phyloP scores from a whole-genome alignment of 345 rosid species.

The Eucalyptus guilfoylei region DNA sequence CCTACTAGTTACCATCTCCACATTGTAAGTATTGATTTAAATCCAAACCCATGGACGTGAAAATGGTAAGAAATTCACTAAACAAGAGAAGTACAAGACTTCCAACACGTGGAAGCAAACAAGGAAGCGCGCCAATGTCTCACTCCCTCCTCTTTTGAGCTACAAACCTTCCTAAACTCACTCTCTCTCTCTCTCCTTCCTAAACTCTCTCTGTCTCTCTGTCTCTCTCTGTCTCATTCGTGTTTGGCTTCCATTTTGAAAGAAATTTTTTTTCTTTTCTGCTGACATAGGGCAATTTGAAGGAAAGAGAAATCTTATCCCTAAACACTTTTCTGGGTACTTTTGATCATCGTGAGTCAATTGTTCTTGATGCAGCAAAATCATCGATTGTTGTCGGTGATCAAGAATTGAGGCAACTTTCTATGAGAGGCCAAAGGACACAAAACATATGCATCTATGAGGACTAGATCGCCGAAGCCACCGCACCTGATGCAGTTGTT shows the following conservation, averaged over 20 bases:
- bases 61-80: not conserved
- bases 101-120: not conserved
- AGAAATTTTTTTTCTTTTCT: not conserved
- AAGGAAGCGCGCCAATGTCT: constrained; percentile 1
- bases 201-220: not conserved
- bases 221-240: not conserved
- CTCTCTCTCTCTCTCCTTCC: not conserved
- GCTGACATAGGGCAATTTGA: not conserved
- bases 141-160: not conserved
- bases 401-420: not conserved
- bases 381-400: not conserved
- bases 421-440: not conserved
- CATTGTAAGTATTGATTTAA: not conserved
- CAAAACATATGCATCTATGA: constrained; percentile 69
- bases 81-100: not conserved
- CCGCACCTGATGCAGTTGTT: constrained; percentile 40
- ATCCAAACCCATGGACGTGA: not conserved
- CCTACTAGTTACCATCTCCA: not conserved
- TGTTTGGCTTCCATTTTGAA: not conserved
- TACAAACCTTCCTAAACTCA: constrained; percentile 2
- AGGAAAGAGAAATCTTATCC: not conserved
- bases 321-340: not conserved
- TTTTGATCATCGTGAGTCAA: not conserved
- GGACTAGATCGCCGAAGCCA: constrained; percentile 59
- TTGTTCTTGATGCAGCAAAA: not conserved